Evolutionary conservation across 1,284 basidiomycete genomes (phyloP), one percentile per base, ranked within the genome.

Genomic region (Irpex sp.): DNA sequence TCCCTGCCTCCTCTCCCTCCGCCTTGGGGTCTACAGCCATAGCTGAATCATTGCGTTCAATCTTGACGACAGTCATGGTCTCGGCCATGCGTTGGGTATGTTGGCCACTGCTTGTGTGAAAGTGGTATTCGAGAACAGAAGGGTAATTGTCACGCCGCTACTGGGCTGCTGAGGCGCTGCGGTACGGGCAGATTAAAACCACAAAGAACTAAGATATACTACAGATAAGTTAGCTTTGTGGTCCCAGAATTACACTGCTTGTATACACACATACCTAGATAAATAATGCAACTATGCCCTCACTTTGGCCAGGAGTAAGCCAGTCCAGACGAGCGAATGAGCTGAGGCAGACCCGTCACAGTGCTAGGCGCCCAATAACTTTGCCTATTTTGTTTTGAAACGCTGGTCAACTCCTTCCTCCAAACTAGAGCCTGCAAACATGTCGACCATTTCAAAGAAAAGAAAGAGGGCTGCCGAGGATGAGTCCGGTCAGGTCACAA

Each of bases 391-490:
- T 51, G 49, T 17, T 51, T 19, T n/a, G 49, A n/a, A 26, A 17
- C n/a, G 15, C 19, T 17, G 49, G 49, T 7, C 11, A 21, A 17
- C 13, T n/a, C 49, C 17, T 9, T 51, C n/a, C 8, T 19, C 11
- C 2, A 17, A 8, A 51, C 49, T 19, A 17, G 4, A 21, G 7
- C 49, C 19, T 51, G 7, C 17, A 8, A 51, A 9, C 19, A 56
- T 68, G 65, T 71, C 77, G 62, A 65, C 73, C 3, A n/a, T 57
- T 62, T 76, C 79, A 64, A 86, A 84, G 78, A 90, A 91, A 75
- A 82, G 88, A 69, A 91, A 90, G 75, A 81, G 85, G 66, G 78
- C 73, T 15, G 65, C 73, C 51, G 75, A 73, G n/a, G 54, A 56
- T n/a, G 76, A 77, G 58, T 69, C 73, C 54, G 73, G 71, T 52